Conservation (phyloP, 306 rosid genomes). For the Cotoneaster glaucophyllus region DNA sequence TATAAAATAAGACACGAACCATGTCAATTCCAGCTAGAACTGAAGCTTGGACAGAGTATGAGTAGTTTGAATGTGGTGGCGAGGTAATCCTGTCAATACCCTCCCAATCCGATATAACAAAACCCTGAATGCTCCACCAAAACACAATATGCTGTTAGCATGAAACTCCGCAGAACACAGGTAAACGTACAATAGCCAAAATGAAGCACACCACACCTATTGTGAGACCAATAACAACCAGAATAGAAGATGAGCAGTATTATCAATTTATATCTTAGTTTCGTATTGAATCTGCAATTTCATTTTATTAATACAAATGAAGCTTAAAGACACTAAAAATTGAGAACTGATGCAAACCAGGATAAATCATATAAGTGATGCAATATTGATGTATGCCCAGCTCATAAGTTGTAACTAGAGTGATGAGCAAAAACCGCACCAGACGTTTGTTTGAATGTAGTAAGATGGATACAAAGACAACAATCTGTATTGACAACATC, state of each 20-base stretch:
- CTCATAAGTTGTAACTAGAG: not conserved
- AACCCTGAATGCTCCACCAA: conserved; percentile 62
- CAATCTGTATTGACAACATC: not conserved
- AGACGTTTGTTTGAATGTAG: not conserved
- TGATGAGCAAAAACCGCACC: not conserved
- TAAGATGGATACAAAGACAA: not conserved
- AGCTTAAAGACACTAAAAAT: not conserved
- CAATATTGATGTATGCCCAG: not conserved
- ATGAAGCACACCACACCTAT: not conserved
- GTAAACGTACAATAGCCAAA: not conserved
- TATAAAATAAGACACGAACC: conserved; percentile 46
- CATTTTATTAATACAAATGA: not conserved
- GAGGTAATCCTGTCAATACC: conserved; percentile 80
- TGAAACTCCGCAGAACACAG: conserved; percentile 6
- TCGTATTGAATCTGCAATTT: not conserved
- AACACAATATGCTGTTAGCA: conserved; percentile 4
- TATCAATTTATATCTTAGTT: not conserved
- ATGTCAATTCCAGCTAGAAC: conserved; percentile 88
- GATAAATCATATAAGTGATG: not conserved
- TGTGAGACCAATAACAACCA: not conserved
- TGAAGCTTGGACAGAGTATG: conserved; percentile 77
- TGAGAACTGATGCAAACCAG: not conserved
- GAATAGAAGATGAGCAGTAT: not conserved
- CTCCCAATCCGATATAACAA: conserved; percentile 98
- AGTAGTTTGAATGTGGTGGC: conserved; percentile 69